Evolutionary conservation across 768 basidiomycete genomes (phyloP).

Genomic region (Mycena galericulata): DNA sequence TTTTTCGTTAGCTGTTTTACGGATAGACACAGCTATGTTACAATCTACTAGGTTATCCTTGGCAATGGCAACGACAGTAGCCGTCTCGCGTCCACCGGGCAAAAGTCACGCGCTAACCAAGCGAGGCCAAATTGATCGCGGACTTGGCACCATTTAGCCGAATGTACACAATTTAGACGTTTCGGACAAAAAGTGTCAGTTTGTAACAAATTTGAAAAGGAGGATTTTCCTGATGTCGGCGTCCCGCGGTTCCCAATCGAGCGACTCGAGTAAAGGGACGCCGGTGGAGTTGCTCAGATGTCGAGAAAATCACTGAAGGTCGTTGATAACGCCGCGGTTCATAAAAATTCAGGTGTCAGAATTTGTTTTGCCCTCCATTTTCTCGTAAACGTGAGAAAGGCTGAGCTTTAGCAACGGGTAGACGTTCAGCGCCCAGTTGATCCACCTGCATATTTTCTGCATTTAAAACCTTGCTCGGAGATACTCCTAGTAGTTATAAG

Average conservation of each 20-base stretch:
- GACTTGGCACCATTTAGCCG: too few species aligned
- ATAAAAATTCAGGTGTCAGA: constrained; percentile 36
- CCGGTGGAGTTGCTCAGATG: constrained; percentile 38
- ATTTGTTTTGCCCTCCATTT: constrained; percentile 42
- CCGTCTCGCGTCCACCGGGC: neutral
- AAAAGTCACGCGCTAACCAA: neutral
- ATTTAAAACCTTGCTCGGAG: too few species aligned
- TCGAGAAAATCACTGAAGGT: constrained; percentile 45
- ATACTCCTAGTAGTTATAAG: too few species aligned
- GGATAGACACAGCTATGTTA: constrained; percentile 13
- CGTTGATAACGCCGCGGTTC: constrained; percentile 37
- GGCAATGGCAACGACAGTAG: neutral
- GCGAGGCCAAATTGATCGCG: neutral
- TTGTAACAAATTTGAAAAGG: too few species aligned
- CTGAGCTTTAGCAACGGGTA: constrained; percentile 45
- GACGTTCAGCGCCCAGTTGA: constrained; percentile 56
- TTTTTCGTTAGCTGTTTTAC: constrained; percentile 10
- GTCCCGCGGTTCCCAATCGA: constrained; percentile 26
- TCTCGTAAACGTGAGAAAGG: constrained; percentile 45
- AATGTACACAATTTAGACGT: too few species aligned
- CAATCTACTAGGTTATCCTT: neutral
- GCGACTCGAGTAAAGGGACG: constrained; percentile 36
- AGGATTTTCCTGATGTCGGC: too few species aligned
- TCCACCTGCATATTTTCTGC: too few species aligned
- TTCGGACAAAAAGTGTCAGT: too few species aligned